These are phyloP conservation scores for Amaranthus hypochondriacus DNA, from an alignment of 148 eudicot species.

Conservation along the genomic window DNA sequence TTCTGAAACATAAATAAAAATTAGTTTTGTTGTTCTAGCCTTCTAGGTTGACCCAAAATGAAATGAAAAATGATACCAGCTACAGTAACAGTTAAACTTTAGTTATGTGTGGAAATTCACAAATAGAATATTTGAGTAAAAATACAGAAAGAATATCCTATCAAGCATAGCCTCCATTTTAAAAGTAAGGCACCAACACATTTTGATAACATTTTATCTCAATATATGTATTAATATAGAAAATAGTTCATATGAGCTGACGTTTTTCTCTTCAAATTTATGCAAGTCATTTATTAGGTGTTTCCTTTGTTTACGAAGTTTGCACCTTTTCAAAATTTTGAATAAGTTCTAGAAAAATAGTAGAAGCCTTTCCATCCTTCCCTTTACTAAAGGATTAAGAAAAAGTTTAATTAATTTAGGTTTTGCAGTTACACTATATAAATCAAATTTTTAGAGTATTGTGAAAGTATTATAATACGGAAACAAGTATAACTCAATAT, in stretches of 20 bases:
- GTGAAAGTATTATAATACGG: too few species aligned
- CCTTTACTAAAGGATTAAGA: too few species aligned
- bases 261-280: too few species aligned
- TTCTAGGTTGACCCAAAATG: not conserved
- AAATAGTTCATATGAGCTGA: too few species aligned
- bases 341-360: too few species aligned
- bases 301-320: too few species aligned
- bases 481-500: not conserved
- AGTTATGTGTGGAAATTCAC: not conserved
- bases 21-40: slow-evolving; percentile 5
- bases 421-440: too few species aligned
- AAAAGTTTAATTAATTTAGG: too few species aligned
- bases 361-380: too few species aligned
- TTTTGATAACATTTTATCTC: not conserved
- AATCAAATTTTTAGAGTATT: not conserved
- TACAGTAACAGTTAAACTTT: not conserved
- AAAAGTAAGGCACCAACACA: not conserved
- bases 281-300: too few species aligned
- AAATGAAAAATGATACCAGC: not conserved
- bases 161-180: not conserved
- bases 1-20: slow-evolving; percentile 46
- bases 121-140: not conserved
- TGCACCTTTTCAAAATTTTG: too few species aligned
- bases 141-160: not conserved
- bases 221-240: too few species aligned